A percentile compares a stretch with the other conserved stretches of the same genome.
Evolutionary conservation across 2,329 filamentous ascomycete species (phyloP).

Genomic region (Fusarium scirpi): DNA sequence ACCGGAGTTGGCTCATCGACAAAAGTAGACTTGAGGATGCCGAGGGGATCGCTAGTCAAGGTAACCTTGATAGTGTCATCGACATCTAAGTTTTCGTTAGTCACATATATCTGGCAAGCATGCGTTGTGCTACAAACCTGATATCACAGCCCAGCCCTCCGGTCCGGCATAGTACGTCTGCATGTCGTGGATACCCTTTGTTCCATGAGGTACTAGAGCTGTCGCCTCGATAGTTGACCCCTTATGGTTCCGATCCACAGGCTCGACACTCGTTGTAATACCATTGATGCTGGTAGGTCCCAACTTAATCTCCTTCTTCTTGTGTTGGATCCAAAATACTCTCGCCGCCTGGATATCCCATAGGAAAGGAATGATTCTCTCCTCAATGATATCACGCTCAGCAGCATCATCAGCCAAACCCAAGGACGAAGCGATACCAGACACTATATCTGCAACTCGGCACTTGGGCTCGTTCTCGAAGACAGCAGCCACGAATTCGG

Average conservation of each 20-base stretch:
- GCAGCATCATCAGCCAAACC: conserved; percentile 72
- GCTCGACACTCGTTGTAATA: conserved; percentile 73
- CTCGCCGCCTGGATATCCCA: conserved; percentile 79
- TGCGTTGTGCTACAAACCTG: conserved; percentile 59
- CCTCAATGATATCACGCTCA: conserved; percentile 69
- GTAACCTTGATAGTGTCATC: conserved; percentile 98
- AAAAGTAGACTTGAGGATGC: conserved; percentile 87
- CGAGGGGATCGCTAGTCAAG: conserved; percentile 80
- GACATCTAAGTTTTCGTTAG: conserved; percentile 69
- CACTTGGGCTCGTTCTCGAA: conserved; percentile 79
- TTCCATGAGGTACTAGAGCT: conserved; percentile 63
- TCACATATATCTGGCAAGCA: background rate
- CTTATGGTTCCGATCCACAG: conserved; percentile 60
- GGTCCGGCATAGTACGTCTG: conserved; percentile 80
- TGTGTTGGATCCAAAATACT: conserved; percentile 73
- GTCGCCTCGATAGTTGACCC: conserved; percentile 61
- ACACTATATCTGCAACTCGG: conserved; percentile 75
- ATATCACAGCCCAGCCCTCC: conserved; percentile 87
- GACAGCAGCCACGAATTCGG: conserved; percentile 85
- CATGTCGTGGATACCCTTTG: conserved; percentile 70
- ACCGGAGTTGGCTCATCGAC: conserved; percentile 78
- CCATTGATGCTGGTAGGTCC: conserved; percentile 80
- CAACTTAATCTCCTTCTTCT: conserved; percentile 63
- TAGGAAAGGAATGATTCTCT: conserved; percentile 80
- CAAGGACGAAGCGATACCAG: conserved; percentile 75